These are phyloP conservation scores for Physaria fendleri DNA, from an alignment of 345 rosid genomes.

Conservation along the genomic window DNA sequence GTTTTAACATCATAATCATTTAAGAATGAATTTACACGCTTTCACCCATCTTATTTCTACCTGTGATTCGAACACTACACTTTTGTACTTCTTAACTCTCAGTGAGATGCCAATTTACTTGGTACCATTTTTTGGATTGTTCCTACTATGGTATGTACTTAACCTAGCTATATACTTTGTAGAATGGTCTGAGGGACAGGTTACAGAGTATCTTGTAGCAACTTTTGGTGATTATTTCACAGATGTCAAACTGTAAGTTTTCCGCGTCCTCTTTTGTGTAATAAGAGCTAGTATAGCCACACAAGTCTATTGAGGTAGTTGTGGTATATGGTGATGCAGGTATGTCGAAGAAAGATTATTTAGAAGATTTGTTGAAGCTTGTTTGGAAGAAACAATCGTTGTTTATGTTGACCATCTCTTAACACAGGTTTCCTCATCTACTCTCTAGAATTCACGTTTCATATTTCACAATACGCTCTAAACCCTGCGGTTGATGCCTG, in stretches of 20 bases:
- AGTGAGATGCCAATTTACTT: not conserved
- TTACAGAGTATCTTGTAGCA: constrained; percentile 87
- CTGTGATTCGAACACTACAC: not conserved
- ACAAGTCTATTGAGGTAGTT: not conserved
- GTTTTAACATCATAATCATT: not conserved
- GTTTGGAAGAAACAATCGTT: constrained; percentile 84
- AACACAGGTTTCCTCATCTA: constrained; percentile 50
- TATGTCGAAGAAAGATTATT: constrained; percentile 94
- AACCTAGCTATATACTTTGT: constrained; percentile 31
- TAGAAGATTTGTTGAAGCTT: constrained; percentile 92
- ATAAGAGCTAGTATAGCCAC: not conserved
- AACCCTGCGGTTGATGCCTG: constrained; percentile 13
- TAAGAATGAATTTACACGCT: not conserved
- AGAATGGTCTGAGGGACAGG: constrained; percentile 98
- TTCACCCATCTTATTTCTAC: not conserved
- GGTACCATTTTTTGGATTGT: not conserved
- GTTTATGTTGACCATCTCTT: constrained; percentile 88
- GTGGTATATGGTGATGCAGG: constrained; percentile 44
- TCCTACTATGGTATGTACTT: constrained; percentile 8
- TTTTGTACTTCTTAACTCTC: not conserved
- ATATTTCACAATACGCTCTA: not conserved
- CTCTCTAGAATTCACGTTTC: constrained; percentile 1
- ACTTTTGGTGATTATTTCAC: constrained; percentile 94
- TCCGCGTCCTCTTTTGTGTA: not conserved
- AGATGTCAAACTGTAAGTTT: constrained; percentile 90